Percentiles rank a stretch among this genome's conserved stretches.
Conservation (phyloP, 2,329 filamentous ascomycete species). For the Penicillium sp. region DNA sequence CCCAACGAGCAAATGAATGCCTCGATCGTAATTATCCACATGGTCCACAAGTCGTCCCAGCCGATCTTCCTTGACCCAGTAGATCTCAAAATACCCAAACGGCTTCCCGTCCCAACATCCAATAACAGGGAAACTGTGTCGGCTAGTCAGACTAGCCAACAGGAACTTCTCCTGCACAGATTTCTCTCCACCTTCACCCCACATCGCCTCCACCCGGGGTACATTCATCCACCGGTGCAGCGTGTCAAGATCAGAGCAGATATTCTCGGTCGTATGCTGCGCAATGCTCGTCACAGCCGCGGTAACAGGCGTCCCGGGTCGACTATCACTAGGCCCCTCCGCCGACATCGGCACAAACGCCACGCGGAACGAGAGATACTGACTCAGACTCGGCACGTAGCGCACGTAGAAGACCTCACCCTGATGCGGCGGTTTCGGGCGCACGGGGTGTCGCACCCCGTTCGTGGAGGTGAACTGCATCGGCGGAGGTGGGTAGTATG, state of each 20-base stretch:
- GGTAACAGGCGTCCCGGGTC: slow-evolving; percentile 28
- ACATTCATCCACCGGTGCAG: slow-evolving; percentile 87
- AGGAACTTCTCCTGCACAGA: slow-evolving; percentile 68
- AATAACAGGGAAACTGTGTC: slow-evolving; percentile 85
- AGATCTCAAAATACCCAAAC: slow-evolving; percentile 96
- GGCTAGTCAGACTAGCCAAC: slow-evolving; percentile 60
- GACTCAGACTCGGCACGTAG: slow-evolving; percentile 75
- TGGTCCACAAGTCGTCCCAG: slow-evolving; percentile 68
- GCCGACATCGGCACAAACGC: slow-evolving; percentile 58
- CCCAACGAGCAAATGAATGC: slow-evolving; percentile 83
- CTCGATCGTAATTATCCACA: slow-evolving; percentile 78
- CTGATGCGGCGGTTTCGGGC: slow-evolving; percentile 84
- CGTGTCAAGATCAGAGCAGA: slow-evolving; percentile 63
- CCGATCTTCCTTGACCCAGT: slow-evolving; percentile 93
- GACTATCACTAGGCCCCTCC: slow-evolving; percentile 54
- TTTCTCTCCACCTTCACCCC: slow-evolving; percentile 66
- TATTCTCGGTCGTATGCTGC: slow-evolving; percentile 40
- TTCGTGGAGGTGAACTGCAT: slow-evolving; percentile 78
- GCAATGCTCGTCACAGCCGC: slow-evolving; percentile 40
- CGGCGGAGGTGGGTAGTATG: slow-evolving; percentile 83
- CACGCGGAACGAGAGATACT: slow-evolving; percentile 86
- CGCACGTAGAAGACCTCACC: slow-evolving; percentile 89
- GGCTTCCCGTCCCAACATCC: slow-evolving; percentile 92
- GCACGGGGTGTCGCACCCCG: slow-evolving; percentile 77
- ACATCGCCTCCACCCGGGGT: slow-evolving; percentile 78